Evolutionary conservation across 2,329 filamentous ascomycete genomes (phyloP).

Genomic region (Botrytis fragariae): DNA sequence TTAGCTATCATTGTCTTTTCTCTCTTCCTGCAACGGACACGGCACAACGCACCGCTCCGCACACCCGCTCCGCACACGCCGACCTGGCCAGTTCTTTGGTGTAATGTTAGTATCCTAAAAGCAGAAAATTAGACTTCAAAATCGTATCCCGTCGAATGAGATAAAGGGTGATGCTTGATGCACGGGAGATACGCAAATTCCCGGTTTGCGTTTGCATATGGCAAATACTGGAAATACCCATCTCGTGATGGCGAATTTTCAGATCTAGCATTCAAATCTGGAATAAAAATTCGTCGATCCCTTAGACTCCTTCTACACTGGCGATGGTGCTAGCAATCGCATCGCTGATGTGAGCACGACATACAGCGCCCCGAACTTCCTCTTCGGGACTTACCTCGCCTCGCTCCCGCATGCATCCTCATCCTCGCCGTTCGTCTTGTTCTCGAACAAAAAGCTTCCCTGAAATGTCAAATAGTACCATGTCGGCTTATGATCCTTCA

Average conservation of each 20-base stretch:
- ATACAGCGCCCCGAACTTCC: not conserved
- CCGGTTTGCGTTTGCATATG: not conserved
- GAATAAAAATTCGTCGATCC: not conserved
- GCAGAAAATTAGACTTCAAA: not conserved
- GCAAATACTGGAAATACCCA: not conserved
- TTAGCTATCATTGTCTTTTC: not conserved
- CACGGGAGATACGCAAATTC: not conserved
- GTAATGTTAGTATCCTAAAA: not conserved
- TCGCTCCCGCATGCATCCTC: not conserved
- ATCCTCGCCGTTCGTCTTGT: not conserved
- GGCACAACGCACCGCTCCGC: not conserved
- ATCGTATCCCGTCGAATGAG: not conserved
- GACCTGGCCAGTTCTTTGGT: not conserved
- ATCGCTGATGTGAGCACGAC: constrained; percentile 4
- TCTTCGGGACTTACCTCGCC: not conserved
- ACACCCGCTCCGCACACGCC: not conserved
- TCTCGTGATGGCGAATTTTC: not conserved
- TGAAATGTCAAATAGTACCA: not conserved
- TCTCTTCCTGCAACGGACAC: not conserved
- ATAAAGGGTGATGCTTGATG: not conserved
- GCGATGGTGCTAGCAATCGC: constrained; percentile 3
- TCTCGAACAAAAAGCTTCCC: not conserved
- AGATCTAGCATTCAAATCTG: not conserved
- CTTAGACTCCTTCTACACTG: not conserved
- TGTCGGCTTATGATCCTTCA: not conserved